Evolutionary conservation across 257 asterid species (phyloP), one percentile per base, ranked within the genome.

Genomic region (Thymus quinquecostatus): DNA sequence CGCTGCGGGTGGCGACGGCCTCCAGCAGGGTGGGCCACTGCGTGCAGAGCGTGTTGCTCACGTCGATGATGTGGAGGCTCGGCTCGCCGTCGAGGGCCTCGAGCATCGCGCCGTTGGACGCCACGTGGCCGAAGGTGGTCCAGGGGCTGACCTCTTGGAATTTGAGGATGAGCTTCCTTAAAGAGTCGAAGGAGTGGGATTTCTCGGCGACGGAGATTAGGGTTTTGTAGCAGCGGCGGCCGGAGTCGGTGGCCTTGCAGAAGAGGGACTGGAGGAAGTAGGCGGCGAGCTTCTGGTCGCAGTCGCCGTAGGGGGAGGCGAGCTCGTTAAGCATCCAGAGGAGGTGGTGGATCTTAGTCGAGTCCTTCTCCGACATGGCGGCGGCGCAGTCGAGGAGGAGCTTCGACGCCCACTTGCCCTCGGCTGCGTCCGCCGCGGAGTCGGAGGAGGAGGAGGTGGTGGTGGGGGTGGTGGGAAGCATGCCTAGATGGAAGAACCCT

Each of bases 141-240:
- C 98, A 94, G 4, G 97, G 98, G 90, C 97, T 94, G 27, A 78
- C 95, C 57, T 94, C 98, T 51, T 94, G 98, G 63, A 94, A 94
- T 47, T 83, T 86, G 2, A 94, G 82, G 10, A 89, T 86, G 74
- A 91, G 54, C 11, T 70, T 80, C 40, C 95, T 58, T 0, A 86
- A 70, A 2, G 91, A 86, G 59, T 91, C 97, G 34, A 94, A 94
- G 7, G 90, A 80, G 57, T 85, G 86, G 70, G 77, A 79, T 70
- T 81, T 88, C 5, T 87, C 90, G 0, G 92, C 86, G 0, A 84
- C 87, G 1, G 96, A 74, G 8, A 74, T 68, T 71, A 91, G 91
- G 82, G 97, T 89, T 71, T 76, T 78, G 87, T 86, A 79, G 70
- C 89, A 83, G 55, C 86, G 80, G 10, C 56, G 82, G 50, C 97